Base-by-base conservation (phyloP, 345 rosid genomes). In the Orychophragmus violaceus region DNA sequence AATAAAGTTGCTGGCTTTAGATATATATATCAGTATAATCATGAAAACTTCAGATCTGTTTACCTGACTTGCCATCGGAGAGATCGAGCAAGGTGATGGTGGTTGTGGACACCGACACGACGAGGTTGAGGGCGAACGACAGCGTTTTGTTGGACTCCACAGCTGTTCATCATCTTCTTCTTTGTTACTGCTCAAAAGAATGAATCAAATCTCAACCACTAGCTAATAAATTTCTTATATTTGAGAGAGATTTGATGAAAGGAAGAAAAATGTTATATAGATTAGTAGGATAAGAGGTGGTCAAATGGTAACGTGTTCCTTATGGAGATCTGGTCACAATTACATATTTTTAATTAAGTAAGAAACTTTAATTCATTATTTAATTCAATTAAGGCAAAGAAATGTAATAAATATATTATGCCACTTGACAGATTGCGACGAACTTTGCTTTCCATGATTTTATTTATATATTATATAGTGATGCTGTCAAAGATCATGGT, bases 81-180 rank as follows among this genome's bases (percentile, higher is more conserved):
- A 70, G 90, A 79, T 68, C 81, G 70, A 64, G 77, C 57, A 22
- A 84, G 80, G 52, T 70, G 81, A 67, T 85, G 85, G 33, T 58
- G 46, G 5, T 70, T 59, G 48, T 46, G 24, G 27, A 52, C 49
- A 59, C 32, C 82, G 16, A 86, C 30, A 46, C 97, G 95, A 14
- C 90, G 87, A 0, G 97, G 97, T 49, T 82, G 83, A 11, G 97
- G 97, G 25, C 92, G 86, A 72, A 83, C 81, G 58, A 87, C 82
- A 9, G 76, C 66, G 66, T 32, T 82, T 57, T 77, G 83, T 67
- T 82, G 87, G 71, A 82, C 75, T 77, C 68, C 83, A 71, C 81
- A 86, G 82, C 82, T 86, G 48, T 84, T 87, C 97, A 87, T 87
- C 37, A 28, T 73, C 14, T 29, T 64, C 13, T 64, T 23, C 11